These are phyloP conservation scores for Lactarius akahatsu DNA, from an alignment of 768 basidiomycete species.

Conservation along the genomic window DNA sequence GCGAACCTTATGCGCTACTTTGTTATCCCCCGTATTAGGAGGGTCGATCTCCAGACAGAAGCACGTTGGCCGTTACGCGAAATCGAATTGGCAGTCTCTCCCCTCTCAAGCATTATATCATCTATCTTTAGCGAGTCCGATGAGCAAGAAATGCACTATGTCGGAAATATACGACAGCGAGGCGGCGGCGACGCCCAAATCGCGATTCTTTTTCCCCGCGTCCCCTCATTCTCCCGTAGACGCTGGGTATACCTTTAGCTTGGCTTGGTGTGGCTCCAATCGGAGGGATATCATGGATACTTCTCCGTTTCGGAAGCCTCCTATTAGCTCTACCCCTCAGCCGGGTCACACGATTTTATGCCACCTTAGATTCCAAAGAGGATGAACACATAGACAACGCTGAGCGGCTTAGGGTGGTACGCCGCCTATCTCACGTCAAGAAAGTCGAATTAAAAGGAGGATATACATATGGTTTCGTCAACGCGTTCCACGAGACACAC, in stretches of 20 bases:
- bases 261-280: neutral
- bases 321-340: slow-evolving; percentile 9
- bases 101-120: slow-evolving; percentile 14
- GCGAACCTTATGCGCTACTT: slow-evolving; percentile 16
- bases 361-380: neutral
- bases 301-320: slow-evolving; percentile 10
- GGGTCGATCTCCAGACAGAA: neutral
- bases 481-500: slow-evolving; percentile 10
- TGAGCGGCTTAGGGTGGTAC: slow-evolving; percentile 19
- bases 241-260: neutral
- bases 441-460: slow-evolving; percentile 8
- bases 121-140: slow-evolving; percentile 14
- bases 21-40: slow-evolving; percentile 9
- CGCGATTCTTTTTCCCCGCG: neutral
- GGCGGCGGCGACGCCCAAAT: neutral
- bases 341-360: neutral
- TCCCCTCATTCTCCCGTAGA: neutral
- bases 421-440: slow-evolving; percentile 8
- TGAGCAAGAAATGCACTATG: slow-evolving; percentile 8
- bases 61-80: neutral
- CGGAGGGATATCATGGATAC: neutral
- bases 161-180: slow-evolving; percentile 1
- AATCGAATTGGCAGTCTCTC: slow-evolving; percentile 12
- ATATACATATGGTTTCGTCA: slow-evolving; percentile 10
- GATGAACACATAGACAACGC: neutral